Percentiles rank a stretch among this genome's conserved stretches.
phyloP scores from a whole-genome alignment of 139 green algal genomes.

The Ettlia oleoabundans region DNA sequence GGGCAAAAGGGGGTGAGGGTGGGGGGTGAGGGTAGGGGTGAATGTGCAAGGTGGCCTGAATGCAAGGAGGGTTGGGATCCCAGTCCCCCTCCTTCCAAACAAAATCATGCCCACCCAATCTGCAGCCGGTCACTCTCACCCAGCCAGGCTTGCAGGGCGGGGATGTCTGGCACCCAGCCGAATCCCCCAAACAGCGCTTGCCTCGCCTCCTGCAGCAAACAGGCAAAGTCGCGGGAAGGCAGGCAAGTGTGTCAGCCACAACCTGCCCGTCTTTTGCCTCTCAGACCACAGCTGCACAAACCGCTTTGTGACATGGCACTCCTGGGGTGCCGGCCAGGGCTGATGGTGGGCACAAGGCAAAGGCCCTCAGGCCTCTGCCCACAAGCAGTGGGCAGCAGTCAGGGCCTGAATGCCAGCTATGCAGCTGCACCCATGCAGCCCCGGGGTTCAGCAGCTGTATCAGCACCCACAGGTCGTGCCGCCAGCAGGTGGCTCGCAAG shows the following conservation, averaged over 20 bases:
- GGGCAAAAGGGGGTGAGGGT: background rate
- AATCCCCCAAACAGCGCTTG: slow-evolving; percentile 60
- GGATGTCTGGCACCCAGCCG: slow-evolving; percentile 71
- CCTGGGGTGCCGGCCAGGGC: too few relatives aligned
- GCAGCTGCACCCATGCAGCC: too few relatives aligned
- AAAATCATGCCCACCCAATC: too few relatives aligned
- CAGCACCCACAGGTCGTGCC: slow-evolving; percentile 7
- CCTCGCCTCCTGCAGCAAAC: slow-evolving; percentile 10
- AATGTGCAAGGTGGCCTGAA: background rate
- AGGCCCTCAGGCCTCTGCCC: background rate
- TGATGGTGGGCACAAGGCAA: too few relatives aligned
- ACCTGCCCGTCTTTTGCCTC: background rate
- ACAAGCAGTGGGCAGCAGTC: too few relatives aligned
- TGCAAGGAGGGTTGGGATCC: background rate
- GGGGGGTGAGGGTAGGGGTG: too few relatives aligned
- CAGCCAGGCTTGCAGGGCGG: slow-evolving; percentile 74
- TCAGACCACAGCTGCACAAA: too few relatives aligned
- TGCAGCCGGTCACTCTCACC: background rate
- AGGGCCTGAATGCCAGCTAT: too few relatives aligned
- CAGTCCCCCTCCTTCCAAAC: too few relatives aligned
- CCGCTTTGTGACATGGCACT: too few relatives aligned
- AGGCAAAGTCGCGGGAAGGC: background rate
- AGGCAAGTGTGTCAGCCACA: background rate
- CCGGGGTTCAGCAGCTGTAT: too few relatives aligned
- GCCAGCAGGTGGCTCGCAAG: slow-evolving; percentile 55